Evolutionary conservation across 257 asterid genomes (phyloP).

Genomic region (Solanum raphanifolium): DNA sequence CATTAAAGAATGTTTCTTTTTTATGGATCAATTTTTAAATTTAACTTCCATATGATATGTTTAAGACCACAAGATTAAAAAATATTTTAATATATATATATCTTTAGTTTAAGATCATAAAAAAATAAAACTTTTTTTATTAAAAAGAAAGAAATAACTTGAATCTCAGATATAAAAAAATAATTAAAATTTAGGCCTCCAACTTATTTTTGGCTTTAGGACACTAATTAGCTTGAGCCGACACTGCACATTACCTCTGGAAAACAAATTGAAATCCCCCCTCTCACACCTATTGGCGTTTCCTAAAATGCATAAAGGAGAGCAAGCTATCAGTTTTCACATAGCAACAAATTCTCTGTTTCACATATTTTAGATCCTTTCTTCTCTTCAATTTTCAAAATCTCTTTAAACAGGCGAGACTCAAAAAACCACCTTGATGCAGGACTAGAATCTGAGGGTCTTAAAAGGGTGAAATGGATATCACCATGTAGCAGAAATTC

Average conservation of each 20-base stretch:
- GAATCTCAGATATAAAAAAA: too few species aligned
- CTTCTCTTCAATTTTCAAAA: background rate
- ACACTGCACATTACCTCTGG: constrained; percentile 10
- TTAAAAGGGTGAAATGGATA: background rate
- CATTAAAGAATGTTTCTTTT: too few species aligned
- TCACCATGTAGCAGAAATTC: background rate
- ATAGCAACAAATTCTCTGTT: background rate
- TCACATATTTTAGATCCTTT: background rate
- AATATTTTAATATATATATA: too few species aligned
- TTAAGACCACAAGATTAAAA: too few species aligned
- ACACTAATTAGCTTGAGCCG: too few species aligned
- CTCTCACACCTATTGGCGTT: constrained; percentile 76
- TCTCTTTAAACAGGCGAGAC: background rate
- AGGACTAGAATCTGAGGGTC: background rate
- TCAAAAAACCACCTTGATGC: background rate
- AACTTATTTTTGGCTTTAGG: too few species aligned
- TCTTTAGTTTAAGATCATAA: too few species aligned
- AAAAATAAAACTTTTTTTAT: too few species aligned
- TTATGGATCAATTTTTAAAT: too few species aligned
- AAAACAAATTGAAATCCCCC: constrained; percentile 81
- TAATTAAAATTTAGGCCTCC: too few species aligned
- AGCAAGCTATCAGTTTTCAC: background rate
- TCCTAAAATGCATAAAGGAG: constrained; percentile 21
- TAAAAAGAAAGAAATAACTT: too few species aligned
- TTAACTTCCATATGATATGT: too few species aligned